Evolutionary conservation across 2,329 filamentous ascomycete species (phyloP).

Genomic region (Kalmusia sp.): DNA sequence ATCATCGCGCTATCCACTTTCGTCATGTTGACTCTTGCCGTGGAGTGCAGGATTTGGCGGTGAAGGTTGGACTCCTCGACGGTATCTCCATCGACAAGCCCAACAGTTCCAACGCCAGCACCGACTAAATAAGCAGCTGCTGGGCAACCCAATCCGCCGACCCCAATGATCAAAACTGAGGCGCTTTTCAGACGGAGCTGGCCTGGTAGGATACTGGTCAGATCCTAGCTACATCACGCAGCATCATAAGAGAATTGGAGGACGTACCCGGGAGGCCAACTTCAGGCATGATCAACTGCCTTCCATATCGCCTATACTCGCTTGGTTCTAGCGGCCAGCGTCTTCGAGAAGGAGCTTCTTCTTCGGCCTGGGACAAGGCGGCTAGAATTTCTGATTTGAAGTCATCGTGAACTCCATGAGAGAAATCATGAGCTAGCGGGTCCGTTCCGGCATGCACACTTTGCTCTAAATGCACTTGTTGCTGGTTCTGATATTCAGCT

Average conservation of each 20-base stretch:
- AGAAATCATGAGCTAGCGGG: constrained; percentile 44
- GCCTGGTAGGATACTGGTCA: constrained; percentile 59
- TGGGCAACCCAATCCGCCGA: constrained; percentile 89
- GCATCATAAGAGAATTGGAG: too few relatives aligned
- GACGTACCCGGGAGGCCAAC: constrained; percentile 74
- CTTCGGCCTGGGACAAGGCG: constrained; percentile 34
- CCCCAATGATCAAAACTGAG: constrained; percentile 81
- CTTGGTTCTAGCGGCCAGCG: constrained; percentile 72
- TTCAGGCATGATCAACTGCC: constrained; percentile 87
- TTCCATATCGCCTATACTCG: constrained; percentile 86
- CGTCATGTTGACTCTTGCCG: constrained; percentile 70
- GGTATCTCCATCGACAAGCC: constrained; percentile 84
- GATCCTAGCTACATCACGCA: too few relatives aligned
- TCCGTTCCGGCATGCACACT: constrained; percentile 26
- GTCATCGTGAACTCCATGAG: constrained; percentile 51
- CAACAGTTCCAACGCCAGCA: constrained; percentile 82
- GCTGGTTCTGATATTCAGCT: constrained; percentile 45
- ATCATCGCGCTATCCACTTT: constrained; percentile 78
- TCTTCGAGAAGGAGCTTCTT: constrained; percentile 11
- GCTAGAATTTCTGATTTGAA: constrained; percentile 53
- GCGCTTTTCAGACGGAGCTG: constrained; percentile 76
- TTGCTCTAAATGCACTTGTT: constrained; percentile 24
- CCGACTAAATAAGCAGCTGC: constrained; percentile 92
- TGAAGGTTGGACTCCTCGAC: constrained; percentile 93
- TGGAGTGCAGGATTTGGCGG: constrained; percentile 84